A percentile compares a stretch with the other conserved stretches of the same genome.
phyloP scores from a whole-genome alignment of 768 basidiomycete species.

The Tylopilus balloui region DNA sequence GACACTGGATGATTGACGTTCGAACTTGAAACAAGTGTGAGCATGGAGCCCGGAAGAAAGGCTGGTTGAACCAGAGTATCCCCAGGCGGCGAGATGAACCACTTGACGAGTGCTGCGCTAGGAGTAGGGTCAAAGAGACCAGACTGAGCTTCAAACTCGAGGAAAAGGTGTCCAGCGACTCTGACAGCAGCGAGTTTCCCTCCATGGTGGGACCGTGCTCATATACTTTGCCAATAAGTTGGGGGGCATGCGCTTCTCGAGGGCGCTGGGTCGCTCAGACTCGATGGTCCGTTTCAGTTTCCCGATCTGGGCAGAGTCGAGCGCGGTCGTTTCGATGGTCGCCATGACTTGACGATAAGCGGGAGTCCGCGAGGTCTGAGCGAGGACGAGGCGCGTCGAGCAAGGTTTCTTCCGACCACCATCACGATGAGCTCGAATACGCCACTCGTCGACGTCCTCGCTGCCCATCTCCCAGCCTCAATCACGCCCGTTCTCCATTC shows the following conservation, averaged over 20 bases:
- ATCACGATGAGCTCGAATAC: constrained; percentile 18
- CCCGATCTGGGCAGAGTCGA: background rate
- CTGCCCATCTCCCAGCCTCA: constrained; percentile 17
- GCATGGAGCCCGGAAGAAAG: no score
- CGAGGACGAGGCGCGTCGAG: no score
- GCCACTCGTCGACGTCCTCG: constrained; percentile 25
- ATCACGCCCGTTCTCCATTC: constrained; percentile 4
- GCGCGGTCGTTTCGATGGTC: no score
- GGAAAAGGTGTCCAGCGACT: background rate
- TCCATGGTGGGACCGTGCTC: no score
- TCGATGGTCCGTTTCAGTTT: background rate
- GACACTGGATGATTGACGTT: no score
- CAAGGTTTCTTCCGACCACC: background rate
- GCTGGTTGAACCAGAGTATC: no score
- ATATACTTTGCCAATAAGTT: no score
- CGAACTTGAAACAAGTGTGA: background rate
- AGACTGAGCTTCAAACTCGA: background rate
- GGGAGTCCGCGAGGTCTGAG: no score
- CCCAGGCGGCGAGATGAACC: background rate
- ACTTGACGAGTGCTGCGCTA: background rate
- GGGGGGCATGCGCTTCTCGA: no score
- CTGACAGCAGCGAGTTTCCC: background rate
- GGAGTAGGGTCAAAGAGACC: background rate
- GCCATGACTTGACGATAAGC: no score
- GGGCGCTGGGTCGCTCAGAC: no score